A percentile compares a stretch with the other conserved stretches of the same genome.
Evolutionary conservation across 2,329 filamentous ascomycete species (phyloP).

Genomic region (Verruconis gallopava): DNA sequence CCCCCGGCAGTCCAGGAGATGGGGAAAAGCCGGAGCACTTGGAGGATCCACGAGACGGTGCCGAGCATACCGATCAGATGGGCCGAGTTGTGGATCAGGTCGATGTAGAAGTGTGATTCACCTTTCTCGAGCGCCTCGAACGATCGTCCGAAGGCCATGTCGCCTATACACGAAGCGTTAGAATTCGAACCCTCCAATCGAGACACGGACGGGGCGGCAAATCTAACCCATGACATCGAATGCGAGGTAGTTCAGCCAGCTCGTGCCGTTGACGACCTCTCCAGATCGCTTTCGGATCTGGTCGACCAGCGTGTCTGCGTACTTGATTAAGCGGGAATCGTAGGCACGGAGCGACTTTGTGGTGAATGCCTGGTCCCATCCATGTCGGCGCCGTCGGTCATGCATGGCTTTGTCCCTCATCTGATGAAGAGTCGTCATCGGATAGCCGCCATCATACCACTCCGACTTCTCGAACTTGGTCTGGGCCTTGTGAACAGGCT

Average conservation of each 20-base stretch:
- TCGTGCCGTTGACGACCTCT: constrained; percentile 17
- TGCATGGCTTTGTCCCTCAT: constrained; percentile 24
- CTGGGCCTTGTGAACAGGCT: constrained; percentile 25
- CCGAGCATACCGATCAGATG: neutral
- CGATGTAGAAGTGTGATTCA: constrained; percentile 11
- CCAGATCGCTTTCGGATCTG: constrained; percentile 15
- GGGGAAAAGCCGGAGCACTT: neutral
- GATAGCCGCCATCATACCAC: constrained; percentile 28
- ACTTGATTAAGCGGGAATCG: constrained; percentile 23
- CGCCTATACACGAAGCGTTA: neutral
- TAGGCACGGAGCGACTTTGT: constrained; percentile 29
- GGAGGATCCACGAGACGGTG: constrained; percentile 5
- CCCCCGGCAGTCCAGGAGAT: neutral
- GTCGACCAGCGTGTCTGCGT: constrained; percentile 23
- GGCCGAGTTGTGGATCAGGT: constrained; percentile 7
- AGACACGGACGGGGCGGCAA: neutral
- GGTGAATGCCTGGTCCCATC: constrained; percentile 30
- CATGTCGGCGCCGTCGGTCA: constrained; percentile 25
- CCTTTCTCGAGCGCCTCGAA: constrained; percentile 13
- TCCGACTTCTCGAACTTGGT: constrained; percentile 27
- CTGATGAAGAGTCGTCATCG: constrained; percentile 26
- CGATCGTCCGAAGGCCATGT: constrained; percentile 12
- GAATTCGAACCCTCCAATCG: no score
- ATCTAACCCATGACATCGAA: constrained; percentile 16
- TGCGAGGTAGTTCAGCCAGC: constrained; percentile 10